Evolutionary conservation across 2,329 filamentous ascomycete species (phyloP).

Genomic region (Cordyceps tenuipes): DNA sequence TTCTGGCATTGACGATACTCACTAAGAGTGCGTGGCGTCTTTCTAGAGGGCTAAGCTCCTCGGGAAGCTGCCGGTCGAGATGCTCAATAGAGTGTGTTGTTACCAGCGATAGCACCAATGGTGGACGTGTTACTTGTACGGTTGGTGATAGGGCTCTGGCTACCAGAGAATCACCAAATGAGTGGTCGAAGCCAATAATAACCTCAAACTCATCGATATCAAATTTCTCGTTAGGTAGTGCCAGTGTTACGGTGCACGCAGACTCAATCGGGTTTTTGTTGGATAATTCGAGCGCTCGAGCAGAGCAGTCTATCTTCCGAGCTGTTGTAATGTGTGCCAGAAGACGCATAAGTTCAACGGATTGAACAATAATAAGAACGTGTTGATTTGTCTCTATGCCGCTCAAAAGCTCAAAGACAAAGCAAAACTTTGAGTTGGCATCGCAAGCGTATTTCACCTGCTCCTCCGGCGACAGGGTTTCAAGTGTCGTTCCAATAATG

Average conservation of each 20-base stretch:
- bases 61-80: slow-evolving; percentile 37
- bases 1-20: slow-evolving; percentile 27
- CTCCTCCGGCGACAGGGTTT: slow-evolving; percentile 30
- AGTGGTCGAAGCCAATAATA: slow-evolving; percentile 47
- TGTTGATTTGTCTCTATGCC: slow-evolving; percentile 35
- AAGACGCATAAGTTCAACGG: slow-evolving; percentile 41
- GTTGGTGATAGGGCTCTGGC: slow-evolving; percentile 15
- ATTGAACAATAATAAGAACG: slow-evolving; percentile 45
- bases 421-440: slow-evolving; percentile 52
- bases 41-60: slow-evolving; percentile 30
- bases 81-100: slow-evolving; percentile 48
- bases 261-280: slow-evolving; percentile 23
- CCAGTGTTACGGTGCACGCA: slow-evolving; percentile 34
- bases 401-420: slow-evolving; percentile 47
- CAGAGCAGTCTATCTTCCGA: slow-evolving; percentile 28
- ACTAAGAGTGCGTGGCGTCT: slow-evolving; percentile 38
- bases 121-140: slow-evolving; percentile 21
- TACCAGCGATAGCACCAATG: slow-evolving; percentile 41
- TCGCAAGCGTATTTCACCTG: slow-evolving; percentile 45
- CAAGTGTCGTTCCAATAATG: slow-evolving; percentile 34
- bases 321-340: slow-evolving; percentile 40
- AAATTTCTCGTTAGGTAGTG: slow-evolving; percentile 30
- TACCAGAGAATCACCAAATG: slow-evolving; percentile 32
- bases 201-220: slow-evolving; percentile 37
- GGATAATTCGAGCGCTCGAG: slow-evolving; percentile 23